Base-by-base conservation (phyloP, 148 eudicot genomes). In the Persicaria tinctoria region DNA sequence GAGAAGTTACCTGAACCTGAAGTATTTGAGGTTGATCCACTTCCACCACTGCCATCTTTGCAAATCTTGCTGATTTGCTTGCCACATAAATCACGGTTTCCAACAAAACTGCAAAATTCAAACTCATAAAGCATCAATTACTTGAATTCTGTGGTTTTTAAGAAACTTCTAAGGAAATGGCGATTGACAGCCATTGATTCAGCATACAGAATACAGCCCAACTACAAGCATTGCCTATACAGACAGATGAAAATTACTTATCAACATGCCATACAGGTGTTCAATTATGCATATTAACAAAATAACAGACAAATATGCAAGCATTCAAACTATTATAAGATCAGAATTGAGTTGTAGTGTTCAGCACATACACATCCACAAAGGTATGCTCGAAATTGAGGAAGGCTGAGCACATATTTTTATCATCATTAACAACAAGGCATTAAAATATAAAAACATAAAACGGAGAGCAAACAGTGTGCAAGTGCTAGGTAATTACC, bases 61-160 rank as follows among this genome's bases (percentile, higher is more conserved):
- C 98, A 95, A 70, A 68, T 76, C 75, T 76, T 78, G 50, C 78
- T 78, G 70, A 87, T 80, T 87, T 90, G 96, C 77, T 81, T 78
- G 57, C 98, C 98, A 77, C 98, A 95, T 82, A 95, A 81, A 55
- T 77, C 87, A 74, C 84, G 87, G 76, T 95, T 95, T 68, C 98
- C 98, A 72, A 86, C 74, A 82, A 92, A 95, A 45, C 98, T 95
- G 86, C 71, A 76, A 20, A 5, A 51, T 0, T 16, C 53, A 50
- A 50, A 5, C 53, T 12, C 53, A 50, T 50, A 50, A 50, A 50
- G 12, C 12, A 9, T 50, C 12, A 50, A 8, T 1, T 12, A 9
- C 53, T 50, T 50, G 53, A 12, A 50, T 9, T 50, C 53, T 2
- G 12, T 2, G 0, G 0, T 50, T 50, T 50, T 50, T 16, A 12